Evolutionary conservation across 352 stramenopile genomes (phyloP).

Genomic region (Phytophthora nicotianae): DNA sequence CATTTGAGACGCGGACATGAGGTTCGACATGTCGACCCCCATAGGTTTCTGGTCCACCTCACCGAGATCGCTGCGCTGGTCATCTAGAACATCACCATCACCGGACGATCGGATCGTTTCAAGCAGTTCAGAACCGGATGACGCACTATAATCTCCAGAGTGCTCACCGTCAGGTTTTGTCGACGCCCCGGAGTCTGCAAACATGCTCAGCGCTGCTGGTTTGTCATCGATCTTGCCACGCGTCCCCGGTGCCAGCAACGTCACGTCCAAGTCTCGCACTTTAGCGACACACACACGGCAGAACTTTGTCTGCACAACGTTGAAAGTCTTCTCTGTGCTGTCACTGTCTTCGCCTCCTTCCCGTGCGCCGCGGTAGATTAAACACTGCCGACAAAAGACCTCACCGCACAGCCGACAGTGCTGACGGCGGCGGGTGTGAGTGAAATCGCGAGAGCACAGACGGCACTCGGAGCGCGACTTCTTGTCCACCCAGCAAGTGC

Average conservation of each 20-base stretch:
- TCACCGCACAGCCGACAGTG: constrained; percentile 82
- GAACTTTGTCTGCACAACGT: constrained; percentile 62
- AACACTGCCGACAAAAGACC: constrained; percentile 69
- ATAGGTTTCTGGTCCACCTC: constrained; percentile 8
- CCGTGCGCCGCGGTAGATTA: constrained; percentile 47
- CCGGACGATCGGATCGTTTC: constrained; percentile 34
- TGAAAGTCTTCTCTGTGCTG: constrained; percentile 32
- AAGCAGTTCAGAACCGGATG: constrained; percentile 36
- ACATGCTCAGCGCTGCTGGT: constrained; percentile 9
- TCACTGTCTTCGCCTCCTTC: constrained; percentile 15
- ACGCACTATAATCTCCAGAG: constrained; percentile 15
- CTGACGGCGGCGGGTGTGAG: constrained; percentile 57
- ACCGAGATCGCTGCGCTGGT: constrained; percentile 17
- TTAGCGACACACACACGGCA: constrained; percentile 58
- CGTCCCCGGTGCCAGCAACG: constrained; percentile 24
- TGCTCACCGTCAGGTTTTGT: constrained; percentile 33
- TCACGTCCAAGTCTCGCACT: constrained; percentile 41
- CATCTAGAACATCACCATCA: constrained; percentile 27
- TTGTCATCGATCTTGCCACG: constrained; percentile 13
- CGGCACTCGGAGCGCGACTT: constrained; percentile 46
- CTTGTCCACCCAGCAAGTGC: constrained; percentile 57
- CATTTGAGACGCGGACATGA: constrained; percentile 36
- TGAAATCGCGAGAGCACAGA: constrained; percentile 64
- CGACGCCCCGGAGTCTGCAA: constrained; percentile 26
- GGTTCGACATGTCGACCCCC: constrained; percentile 33